Conservation (phyloP, 2,329 filamentous ascomycete genomes). For the Trichoderma guizhouense region DNA sequence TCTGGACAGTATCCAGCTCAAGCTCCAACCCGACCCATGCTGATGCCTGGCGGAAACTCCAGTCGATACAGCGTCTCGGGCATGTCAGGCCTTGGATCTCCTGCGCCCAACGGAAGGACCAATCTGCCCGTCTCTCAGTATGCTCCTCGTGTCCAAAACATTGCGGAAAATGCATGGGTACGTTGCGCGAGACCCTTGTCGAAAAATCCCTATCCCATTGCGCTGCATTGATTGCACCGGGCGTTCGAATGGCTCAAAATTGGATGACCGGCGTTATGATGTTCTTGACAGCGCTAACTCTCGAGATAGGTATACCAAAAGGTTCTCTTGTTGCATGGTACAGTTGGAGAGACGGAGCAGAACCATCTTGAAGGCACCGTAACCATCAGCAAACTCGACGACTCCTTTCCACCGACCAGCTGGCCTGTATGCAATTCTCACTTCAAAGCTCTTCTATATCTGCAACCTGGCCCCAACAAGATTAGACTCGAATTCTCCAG, state of each 20-base stretch:
- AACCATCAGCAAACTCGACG: conserved; percentile 77
- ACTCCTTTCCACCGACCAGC: conserved; percentile 73
- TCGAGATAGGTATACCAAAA: conserved; percentile 83
- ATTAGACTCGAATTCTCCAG: conserved; percentile 85
- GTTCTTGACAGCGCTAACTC: conserved; percentile 3
- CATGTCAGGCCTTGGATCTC: conserved; percentile 59
- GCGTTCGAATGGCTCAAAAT: not conserved
- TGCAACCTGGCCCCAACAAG: conserved; percentile 87
- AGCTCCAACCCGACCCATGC: conserved; percentile 36
- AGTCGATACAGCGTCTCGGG: conserved; percentile 64
- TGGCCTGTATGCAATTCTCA: conserved; percentile 89
- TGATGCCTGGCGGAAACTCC: conserved; percentile 37
- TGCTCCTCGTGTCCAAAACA: conserved; percentile 74
- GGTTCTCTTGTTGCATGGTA: conserved; percentile 75
- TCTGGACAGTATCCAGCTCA: conserved; percentile 20
- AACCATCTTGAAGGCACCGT: conserved; percentile 73
- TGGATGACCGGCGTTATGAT: not conserved
- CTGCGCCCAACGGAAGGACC: conserved; percentile 51
- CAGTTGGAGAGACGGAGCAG: conserved; percentile 69
- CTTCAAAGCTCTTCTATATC: conserved; percentile 87
- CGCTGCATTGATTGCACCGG: not conserved
- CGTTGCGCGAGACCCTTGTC: conserved; percentile 32
- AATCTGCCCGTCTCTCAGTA: conserved; percentile 69
- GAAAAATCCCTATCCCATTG: not conserved
- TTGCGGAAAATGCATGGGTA: conserved; percentile 83